Evolutionary conservation across 345 rosid species (phyloP), one percentile per base, ranked within the genome.

Genomic region (Brassica juncea): DNA sequence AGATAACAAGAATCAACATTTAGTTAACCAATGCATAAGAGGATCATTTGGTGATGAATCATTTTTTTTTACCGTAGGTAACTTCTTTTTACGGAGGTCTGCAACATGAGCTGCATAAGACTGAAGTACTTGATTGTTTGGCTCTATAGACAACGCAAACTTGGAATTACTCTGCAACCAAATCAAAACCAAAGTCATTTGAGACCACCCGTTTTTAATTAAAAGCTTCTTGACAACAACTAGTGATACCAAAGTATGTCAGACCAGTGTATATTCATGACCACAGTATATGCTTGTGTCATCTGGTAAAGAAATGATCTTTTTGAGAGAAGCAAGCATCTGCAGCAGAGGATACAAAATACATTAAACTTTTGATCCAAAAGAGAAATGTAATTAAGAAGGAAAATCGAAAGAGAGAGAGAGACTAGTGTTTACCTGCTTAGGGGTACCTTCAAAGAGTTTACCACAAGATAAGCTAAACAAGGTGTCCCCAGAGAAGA

Each of bases 381-480:
- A 44, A 9, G 23, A 58, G 23, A 58, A 66, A 66, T 30, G 54
- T 2, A 64, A 55, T 27, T 15, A 78, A 39, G 49, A 8, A 55
- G 63, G 15, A 67, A 23, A 28, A 23, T 66, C 44, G 14, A 31
- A 15, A 66, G 31, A 39, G 63, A 58, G 63, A 27, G 12, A 34
- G 49, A 42, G 14, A 42, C 14, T 11, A 8, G 15, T 61, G 59
- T 44, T 72, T 83, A 94, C 97, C 97, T 94, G 86, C 80, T 86
- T 87, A 27, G 94, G 92, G 21, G 89, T 89, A 52, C 99, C 97
- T 86, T 94, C 99, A 62, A 94, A 90, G 71, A 94, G 97, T 85
- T 90, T 92, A 85, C 99, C 99, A 81, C 99, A 94, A 31, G 97
- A 91, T 84, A 94, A 86, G 91, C 99, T 94, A 80, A 94, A 92